Conservation (phyloP, 176 grass and related monocot species). For the Thinopyrum elongatum region DNA sequence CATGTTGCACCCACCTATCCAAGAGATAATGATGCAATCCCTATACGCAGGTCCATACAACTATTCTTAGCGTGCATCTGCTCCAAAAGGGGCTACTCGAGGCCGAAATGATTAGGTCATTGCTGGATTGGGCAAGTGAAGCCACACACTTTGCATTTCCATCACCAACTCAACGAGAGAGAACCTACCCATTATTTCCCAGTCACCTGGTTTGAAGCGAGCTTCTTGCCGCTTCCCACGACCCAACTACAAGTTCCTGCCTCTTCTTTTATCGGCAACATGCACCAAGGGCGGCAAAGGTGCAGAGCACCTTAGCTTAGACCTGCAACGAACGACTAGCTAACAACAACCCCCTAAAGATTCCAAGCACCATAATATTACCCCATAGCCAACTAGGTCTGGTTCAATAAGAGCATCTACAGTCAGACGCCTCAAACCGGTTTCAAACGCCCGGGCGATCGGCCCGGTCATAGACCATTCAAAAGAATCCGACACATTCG, state of each 20-base stretch:
- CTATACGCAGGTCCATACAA: not conserved
- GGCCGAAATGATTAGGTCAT: not conserved
- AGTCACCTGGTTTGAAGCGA: conserved; percentile 8
- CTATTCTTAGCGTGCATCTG: not conserved
- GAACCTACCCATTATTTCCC: not conserved
- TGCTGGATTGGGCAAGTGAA: conserved; percentile 24
- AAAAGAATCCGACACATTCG: too few species aligned
- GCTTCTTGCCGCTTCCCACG: not conserved
- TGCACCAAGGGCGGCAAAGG: conserved; percentile 23
- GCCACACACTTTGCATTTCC: not conserved
- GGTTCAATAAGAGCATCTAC: too few species aligned
- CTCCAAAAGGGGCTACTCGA: not conserved
- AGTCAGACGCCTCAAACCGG: too few species aligned
- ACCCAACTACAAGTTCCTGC: not conserved
- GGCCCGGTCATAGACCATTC: too few species aligned
- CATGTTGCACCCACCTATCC: conserved; percentile 26
- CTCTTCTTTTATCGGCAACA: not conserved
- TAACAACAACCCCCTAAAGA: not conserved
- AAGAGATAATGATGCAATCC: not conserved
- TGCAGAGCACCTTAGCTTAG: conserved; percentile 1
- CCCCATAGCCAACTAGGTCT: not conserved
- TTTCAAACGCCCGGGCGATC: too few species aligned
- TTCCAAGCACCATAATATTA: not conserved
- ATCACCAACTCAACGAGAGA: not conserved
- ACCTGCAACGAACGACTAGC: too few species aligned